These are phyloP conservation scores for Fusarium incarnatum DNA, from an alignment of 2,329 filamentous ascomycete genomes.

Conservation along the genomic window DNA sequence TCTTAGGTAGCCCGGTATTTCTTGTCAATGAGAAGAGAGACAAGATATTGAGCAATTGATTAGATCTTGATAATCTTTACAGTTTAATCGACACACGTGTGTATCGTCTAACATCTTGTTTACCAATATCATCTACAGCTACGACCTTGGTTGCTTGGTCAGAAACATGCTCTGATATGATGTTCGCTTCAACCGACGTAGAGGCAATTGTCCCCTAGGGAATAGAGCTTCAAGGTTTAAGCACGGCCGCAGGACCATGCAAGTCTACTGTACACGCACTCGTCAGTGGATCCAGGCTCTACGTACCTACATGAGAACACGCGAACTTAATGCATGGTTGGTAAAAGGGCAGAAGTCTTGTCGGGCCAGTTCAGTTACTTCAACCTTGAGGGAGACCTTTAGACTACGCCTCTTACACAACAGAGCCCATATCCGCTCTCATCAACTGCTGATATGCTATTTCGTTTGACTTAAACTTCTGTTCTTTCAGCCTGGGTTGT, in stretches of 20 bases:
- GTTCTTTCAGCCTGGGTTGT: background rate
- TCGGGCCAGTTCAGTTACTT: background rate
- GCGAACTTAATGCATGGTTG: conserved; percentile 9
- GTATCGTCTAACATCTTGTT: background rate
- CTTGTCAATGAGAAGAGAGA: conserved; percentile 21
- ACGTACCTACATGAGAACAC: conserved; percentile 10
- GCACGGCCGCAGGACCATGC: conserved; percentile 6
- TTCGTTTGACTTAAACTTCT: background rate
- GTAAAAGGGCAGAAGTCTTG: background rate
- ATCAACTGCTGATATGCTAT: background rate
- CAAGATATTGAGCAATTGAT: background rate
- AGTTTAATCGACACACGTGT: background rate
- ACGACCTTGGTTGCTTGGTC: background rate
- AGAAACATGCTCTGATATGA: background rate
- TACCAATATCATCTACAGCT: background rate
- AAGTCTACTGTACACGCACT: conserved; percentile 3
- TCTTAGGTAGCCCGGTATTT: background rate
- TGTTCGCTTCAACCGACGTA: background rate
- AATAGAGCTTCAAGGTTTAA: conserved; percentile 4
- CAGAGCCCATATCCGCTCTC: background rate
- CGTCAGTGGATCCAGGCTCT: background rate
- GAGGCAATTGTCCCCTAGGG: background rate
- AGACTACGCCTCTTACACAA: background rate
- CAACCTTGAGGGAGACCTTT: background rate
- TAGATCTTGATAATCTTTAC: background rate